These are phyloP conservation scores for Plasmopara halstedii DNA, from an alignment of 352 stramenopile genomes.

Conservation along the genomic window DNA sequence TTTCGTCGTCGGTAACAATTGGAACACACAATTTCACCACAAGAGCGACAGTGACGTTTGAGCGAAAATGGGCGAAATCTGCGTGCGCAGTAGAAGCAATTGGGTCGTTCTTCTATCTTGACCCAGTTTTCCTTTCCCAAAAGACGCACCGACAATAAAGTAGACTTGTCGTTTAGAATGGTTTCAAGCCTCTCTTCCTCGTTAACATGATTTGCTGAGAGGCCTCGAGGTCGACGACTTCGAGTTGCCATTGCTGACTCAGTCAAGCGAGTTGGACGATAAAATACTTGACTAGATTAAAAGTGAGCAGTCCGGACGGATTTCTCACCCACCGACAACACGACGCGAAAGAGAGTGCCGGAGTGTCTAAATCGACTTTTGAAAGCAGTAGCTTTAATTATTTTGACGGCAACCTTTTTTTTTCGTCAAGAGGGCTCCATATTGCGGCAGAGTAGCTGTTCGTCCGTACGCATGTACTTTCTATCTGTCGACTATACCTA, in stretches of 20 bases:
- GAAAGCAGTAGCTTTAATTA: slow-evolving; percentile 3
- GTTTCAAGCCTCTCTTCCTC: slow-evolving; percentile 44
- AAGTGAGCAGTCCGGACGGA: slow-evolving; percentile 8
- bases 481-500: background rate
- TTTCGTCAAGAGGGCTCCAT: slow-evolving; percentile 15
- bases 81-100: slow-evolving; percentile 73
- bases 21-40: slow-evolving; percentile 72
- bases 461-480: slow-evolving; percentile 6
- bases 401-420: too few relatives aligned
- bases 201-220: slow-evolving; percentile 46
- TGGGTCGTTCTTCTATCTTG: slow-evolving; percentile 50
- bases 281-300: slow-evolving; percentile 23
- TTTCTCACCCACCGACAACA: background rate
- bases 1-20: slow-evolving; percentile 56
- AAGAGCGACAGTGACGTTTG: slow-evolving; percentile 76
- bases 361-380: slow-evolving; percentile 1
- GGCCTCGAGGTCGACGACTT: slow-evolving; percentile 29
- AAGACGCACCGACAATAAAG: slow-evolving; percentile 31
- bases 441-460: slow-evolving; percentile 19
- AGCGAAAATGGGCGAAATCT: slow-evolving; percentile 72
- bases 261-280: slow-evolving; percentile 1
- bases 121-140: slow-evolving; percentile 70
- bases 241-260: slow-evolving; percentile 15
- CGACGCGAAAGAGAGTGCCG: slow-evolving; percentile 23
- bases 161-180: slow-evolving; percentile 55